Base-by-base conservation (phyloP, 2,329 filamentous ascomycete genomes). In the Parascedosporium putredinis region DNA sequence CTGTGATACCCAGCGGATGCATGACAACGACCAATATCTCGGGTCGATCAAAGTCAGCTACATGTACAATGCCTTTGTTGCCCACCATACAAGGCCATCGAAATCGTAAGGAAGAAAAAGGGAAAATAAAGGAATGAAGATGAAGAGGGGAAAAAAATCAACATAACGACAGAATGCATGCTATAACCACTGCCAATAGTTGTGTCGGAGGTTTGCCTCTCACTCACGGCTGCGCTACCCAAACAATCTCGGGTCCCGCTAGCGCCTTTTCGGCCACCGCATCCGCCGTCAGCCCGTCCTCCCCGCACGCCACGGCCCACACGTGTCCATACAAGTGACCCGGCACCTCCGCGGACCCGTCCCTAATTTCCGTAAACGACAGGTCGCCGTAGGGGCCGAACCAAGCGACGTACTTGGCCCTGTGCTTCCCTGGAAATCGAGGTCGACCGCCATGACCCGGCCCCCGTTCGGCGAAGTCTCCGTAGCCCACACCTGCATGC, bases 371-470 rank as follows among this genome's bases (percentile, higher is more conserved):
- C 0, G 61, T 61, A 51, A 61, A 67, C 56, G 60, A 50, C 10
- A 66, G 48, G 7, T 53, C 55, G 22, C 65, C 66, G 61, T 62
- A 68, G 10, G 62, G 52, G 0, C 65, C 65, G 14, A 67, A 57
- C 65, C 65, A 68, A 3, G 65, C 66, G 2, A 67, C 49, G 47
- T 56, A 67, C 24, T 58, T 55, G 5, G 58, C 53, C 0, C 53
- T 56, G 4, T 51, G 49, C 57, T 90, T 81, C 0, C 62, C 10
- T 74, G 70, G 58, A 94, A 89, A 53, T 86, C 81, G 2, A 95
- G 64, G 1, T 86, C 88, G 16, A 86, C 76, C 64, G 63, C 53
- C 27, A 45, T 56, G 12, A 48, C 54, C 52, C 50, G 51, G 34
- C 24, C 34, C 12, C 49, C 49, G 7, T 46, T 23, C 7, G 49